Evolutionary conservation across 208 protist species (phyloP), one percentile per base, ranked within the genome.

Genomic region (Trypanosoma mega): DNA sequence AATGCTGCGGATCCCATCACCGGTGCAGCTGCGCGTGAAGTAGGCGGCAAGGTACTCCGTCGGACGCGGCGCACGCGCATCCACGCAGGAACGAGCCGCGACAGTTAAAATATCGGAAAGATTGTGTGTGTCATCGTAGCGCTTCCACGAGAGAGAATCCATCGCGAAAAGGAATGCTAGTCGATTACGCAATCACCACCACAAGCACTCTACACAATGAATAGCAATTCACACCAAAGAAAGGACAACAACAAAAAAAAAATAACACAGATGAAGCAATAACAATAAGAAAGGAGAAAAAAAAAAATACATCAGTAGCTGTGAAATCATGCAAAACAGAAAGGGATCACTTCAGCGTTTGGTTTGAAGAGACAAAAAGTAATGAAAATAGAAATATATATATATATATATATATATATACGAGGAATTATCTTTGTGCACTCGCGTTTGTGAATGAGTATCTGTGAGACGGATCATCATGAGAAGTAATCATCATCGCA

Each of bases 71-170:
- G 83, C 67, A 31, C 72, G 76, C 21, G 74, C 73, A 12, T 78
- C 77, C 8, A 91, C 81, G 48, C 87, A 94, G 20, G 87, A 80
- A 2, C 87, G 74, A 21, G 83, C 87, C 0, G 87, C 87, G 37
- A 85, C 76, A 1, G 87, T 94, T 9, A 94, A 61, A 11, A 91
- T 51, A 3, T 74, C 68, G 16, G 81, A 90, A 9, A 94, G 62
- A 24, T 78, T 62, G 68, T 79, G 68, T 65, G 89, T 66, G 6
- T 83, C 68, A 53, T 94, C 87, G 65, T 94, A 94, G 23, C 61
- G 43, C 63, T 81, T 78, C 84, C 87, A 94, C 24, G 87, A 89
- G 14, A 87, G 50, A 1, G 76, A 72, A 16, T 70, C 63, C 63
- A 70, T 70, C 26, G 20, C 34, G 30, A n/a, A n/a, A n/a, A n/a